Evolutionary conservation across 164 flowering plant species (phyloP), one percentile per base, ranked within the genome.

Genomic region (Nelumbo lutea): DNA sequence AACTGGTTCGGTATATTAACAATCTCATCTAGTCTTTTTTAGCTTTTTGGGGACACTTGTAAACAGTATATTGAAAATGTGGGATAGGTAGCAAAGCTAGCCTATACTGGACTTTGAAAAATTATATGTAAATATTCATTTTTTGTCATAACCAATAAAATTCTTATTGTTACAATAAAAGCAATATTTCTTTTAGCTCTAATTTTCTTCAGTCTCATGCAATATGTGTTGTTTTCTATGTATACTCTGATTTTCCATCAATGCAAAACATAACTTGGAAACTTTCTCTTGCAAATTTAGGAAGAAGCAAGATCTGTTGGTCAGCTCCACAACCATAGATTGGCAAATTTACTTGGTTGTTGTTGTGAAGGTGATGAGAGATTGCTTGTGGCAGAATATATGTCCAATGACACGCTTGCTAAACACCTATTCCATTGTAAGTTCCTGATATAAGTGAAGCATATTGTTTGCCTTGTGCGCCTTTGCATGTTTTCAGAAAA

Each of bases 281-380:
- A 6, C 9, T 43, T 59, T 63, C 56, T 63, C 42, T 72, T 60
- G 9, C 50, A 47, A 72, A 42, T 73, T 45, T 69, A 93, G 98
- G 98, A 90, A 60, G 98, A 93, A 82, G 96, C 98, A 70, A 88
- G 82, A 74, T 76, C 90, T 48, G 98, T 93, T 78, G 97, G 98
- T 70, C 91, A 85, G 81, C 90, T 93, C 40, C 83, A 96, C 61
- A 89, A 85, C 76, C 76, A 78, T 44, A 85, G 97, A 77, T 76
- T 90, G 81, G 96, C 85, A 45, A 93, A 93, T 82, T 77, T 93
- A 70, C 86, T 93, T 63, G 98, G 98, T 59, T 89, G 90, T 72
- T 93, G 98, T 77, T 86, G 83, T 77, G 96, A 93, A 77, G 96
- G 90, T 58, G 92, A 90, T 65, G 97, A 93, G 72, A 88, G 98